Evolutionary conservation across 2,329 filamentous ascomycete genomes (phyloP), one percentile per base, ranked within the genome.

Genomic region (Whalleya microplaca): DNA sequence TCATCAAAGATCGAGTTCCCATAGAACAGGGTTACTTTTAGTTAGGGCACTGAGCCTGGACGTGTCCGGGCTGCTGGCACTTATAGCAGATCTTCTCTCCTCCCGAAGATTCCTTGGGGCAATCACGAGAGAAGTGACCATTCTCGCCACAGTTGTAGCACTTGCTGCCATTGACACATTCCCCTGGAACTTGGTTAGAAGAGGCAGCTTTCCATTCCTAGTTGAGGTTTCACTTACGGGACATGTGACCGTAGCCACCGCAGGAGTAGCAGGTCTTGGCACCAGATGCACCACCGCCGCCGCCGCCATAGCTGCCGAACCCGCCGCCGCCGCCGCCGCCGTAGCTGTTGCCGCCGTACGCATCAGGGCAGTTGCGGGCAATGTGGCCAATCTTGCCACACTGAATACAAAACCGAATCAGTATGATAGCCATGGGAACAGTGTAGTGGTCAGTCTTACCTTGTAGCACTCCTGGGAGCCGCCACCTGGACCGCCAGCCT

Each of bases 111-210:
- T 96, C 94, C 75, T 94, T 93, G 69, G 93, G 90, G 85, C 95
- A 99, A 78, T 99, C 95, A 65, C 94, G 90, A 65, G 91, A 96
- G 76, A 97, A 87, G 79, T 98, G 94, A 62, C 95, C 94, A 68
- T 94, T 90, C 82, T 97, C 92, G 72, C 85, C 85, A 68, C 95
- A 98, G 87, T 97, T 97, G 88, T 98, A 99, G 89, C 95, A 99
- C 84, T 98, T 98, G 84, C 96, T 94, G 71, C 95, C 95, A 77
- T 98, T 96, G 70, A 94, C 96, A 80, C 95, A 99, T 80, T 98
- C 95, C 68, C 85, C 84, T 86, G 55, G 19, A 48, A 41, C 16
- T 4, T 21, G 2, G 47, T 48, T 48, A 68, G 54, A 48, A 48
- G 48, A 41, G 51, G 43, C 32, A 51, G 46, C 41, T 42, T 20